Evolutionary conservation across 2,329 filamentous ascomycete species (phyloP).

Genomic region (Hypomyces rosellus): DNA sequence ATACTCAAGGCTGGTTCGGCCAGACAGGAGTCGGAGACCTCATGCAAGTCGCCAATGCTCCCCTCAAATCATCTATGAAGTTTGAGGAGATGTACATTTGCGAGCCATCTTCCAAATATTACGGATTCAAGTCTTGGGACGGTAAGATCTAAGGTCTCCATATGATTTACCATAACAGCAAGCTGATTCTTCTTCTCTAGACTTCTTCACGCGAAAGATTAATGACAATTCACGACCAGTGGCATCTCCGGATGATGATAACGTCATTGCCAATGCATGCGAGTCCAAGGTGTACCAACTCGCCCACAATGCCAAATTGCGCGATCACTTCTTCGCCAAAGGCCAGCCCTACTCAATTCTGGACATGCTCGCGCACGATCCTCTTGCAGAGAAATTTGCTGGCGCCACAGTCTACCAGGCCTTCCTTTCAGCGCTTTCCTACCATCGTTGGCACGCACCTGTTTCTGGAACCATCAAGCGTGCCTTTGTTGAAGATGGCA

Average conservation of each 20-base stretch:
- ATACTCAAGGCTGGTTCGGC: conserved; percentile 50
- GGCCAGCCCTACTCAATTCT: conserved; percentile 59
- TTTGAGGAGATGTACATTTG: conserved; percentile 59
- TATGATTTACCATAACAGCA: background rate
- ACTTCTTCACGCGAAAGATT: conserved; percentile 61
- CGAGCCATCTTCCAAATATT: conserved; percentile 45
- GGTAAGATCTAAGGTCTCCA: conserved; percentile 23
- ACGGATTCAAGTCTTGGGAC: conserved; percentile 63
- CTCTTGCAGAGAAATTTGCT: conserved; percentile 46
- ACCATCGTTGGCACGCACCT: conserved; percentile 69
- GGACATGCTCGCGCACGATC: conserved; percentile 57
- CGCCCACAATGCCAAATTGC: conserved; percentile 42
- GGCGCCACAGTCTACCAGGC: conserved; percentile 65
- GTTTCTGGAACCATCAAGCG: conserved; percentile 55
- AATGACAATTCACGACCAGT: conserved; percentile 50
- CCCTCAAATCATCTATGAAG: conserved; percentile 32
- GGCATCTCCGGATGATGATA: conserved; percentile 46
- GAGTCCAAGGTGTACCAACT: conserved; percentile 56
- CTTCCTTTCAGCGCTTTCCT: conserved; percentile 59
- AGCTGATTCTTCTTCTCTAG: conserved; percentile 12
- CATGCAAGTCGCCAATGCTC: conserved; percentile 45
- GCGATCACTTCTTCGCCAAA: conserved; percentile 63
- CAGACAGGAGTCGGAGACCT: conserved; percentile 40
- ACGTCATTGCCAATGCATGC: conserved; percentile 55
- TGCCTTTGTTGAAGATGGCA: conserved; percentile 54